Base-by-base conservation (phyloP, 768 basidiomycete species). In the Collybia sordida region DNA sequence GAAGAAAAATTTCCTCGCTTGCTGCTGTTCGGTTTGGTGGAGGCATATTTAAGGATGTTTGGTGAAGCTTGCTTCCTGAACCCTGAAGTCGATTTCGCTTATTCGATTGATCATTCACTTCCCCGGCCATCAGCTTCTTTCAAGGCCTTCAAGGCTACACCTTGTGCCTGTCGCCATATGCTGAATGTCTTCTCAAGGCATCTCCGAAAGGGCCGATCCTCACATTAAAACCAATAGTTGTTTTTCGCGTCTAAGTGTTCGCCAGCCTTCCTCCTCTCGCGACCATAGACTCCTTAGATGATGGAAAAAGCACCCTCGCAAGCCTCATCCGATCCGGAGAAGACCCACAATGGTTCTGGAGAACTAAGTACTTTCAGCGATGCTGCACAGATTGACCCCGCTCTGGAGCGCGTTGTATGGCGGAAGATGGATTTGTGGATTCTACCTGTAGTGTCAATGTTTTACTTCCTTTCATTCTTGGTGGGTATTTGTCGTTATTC, bases 401-500 rank as follows among this genome's bases (percentile, higher is more conserved):
- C 50, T 21, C 62, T 80, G 38, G 77, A 79, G 49, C 59, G 55
- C 22, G 59, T 39, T 6, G 52, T 53, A 19, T 61, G 70, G 69
- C 62, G 61, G 50, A 75, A 74, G 51, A 60, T 75, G 15, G 70
- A 75, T 50, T 52, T 56, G 54, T 65, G 63, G 50, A 53, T 74
- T 37, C 60, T 74, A n/a, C 70, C 72, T 0, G 25, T 70, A 8
- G 67, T 69, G 36, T 59, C 69, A 3, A 65, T 72, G 21, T 68
- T 71, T 42, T 71, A 72, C 49, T 54, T 73, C 1, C 62, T 75
- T 6, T 68, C 69, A 40, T 73, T 73, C 58, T 35, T 74, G 52
- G 72, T 72, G 52, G 44, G 51, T 43, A 3, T 58, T 75, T 39
- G 79, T 83, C 2, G 81, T 65, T 80, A 41, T 73, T 86, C 60